phyloP scores from a whole-genome alignment of 1,284 basidiomycete genomes.

The Rhodotorula sp. region DNA sequence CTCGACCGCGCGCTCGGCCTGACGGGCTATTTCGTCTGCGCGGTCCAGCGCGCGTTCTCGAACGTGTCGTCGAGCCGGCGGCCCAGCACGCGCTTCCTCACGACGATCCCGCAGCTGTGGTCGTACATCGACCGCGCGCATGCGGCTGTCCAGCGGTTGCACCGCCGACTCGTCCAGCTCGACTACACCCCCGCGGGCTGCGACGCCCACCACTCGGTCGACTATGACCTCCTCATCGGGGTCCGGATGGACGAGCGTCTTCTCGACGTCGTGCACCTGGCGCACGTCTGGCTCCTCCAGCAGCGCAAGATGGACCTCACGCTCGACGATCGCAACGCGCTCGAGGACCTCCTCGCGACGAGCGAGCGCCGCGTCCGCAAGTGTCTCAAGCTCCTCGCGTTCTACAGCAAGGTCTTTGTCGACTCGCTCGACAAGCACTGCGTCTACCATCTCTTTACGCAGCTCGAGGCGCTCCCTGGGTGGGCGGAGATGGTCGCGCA shows the following conservation, averaged over 20 bases:
- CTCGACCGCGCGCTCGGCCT: constrained; percentile 32
- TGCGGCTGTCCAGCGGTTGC: constrained; percentile 25
- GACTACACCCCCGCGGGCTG: constrained; percentile 13
- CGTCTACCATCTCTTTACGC: constrained; percentile 39
- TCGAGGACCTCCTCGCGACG: constrained; percentile 22
- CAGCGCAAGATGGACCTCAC: constrained; percentile 4
- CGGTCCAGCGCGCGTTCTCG: constrained; percentile 33
- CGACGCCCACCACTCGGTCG: constrained; percentile 29
- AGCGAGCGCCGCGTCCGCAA: constrained; percentile 38
- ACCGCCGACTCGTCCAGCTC: constrained; percentile 26
- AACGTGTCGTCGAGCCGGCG: constrained; percentile 19
- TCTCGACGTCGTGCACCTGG: constrained; percentile 39
- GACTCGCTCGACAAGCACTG: constrained; percentile 36
- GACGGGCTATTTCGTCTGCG: constrained; percentile 38
- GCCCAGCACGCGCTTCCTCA: constrained; percentile 13
- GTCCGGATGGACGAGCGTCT: constrained; percentile 38
- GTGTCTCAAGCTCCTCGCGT: constrained; percentile 36
- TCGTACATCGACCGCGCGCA: constrained; percentile 35
- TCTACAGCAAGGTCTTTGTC: constrained; percentile 37
- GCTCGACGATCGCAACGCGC: constrained; percentile 10
- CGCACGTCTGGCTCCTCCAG: constrained; percentile 29
- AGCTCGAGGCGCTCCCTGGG: constrained; percentile 34
- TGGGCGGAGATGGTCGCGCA: constrained; percentile 36
- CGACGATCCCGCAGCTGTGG: constrained; percentile 24
- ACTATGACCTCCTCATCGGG: constrained; percentile 39